phyloP scores from a whole-genome alignment of 2,329 filamentous ascomycete species.

The Hymenoscyphus albidus region DNA sequence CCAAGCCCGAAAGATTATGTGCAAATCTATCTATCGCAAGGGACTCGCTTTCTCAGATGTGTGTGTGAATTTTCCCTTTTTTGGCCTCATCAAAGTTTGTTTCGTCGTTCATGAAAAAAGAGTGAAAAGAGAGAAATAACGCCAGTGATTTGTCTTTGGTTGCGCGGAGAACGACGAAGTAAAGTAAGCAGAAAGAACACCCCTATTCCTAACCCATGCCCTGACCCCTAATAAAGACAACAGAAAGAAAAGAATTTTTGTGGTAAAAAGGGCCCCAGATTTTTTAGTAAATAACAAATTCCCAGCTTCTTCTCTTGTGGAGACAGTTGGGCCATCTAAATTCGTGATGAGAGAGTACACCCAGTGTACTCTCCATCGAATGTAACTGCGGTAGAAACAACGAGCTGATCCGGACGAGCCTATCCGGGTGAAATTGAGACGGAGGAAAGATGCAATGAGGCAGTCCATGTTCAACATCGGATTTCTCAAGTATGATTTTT shows the following conservation, averaged over 20 bases:
- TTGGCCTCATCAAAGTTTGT: constrained; percentile 15
- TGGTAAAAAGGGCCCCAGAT: background rate
- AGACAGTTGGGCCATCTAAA: constrained; percentile 3
- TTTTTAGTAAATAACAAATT: background rate
- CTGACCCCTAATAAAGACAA: background rate
- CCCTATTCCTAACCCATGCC: background rate
- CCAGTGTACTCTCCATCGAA: background rate
- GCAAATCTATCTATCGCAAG: constrained; percentile 16
- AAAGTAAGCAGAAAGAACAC: background rate
- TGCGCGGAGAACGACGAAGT: background rate
- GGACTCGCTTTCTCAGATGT: constrained; percentile 8
- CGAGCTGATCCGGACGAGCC: background rate
- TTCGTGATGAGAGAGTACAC: background rate
- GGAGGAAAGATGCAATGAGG: background rate
- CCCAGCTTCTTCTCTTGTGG: background rate
- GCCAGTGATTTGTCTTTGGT: background rate
- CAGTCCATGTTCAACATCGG: background rate
- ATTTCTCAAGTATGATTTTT: background rate
- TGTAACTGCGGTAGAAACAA: background rate
- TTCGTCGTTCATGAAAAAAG: constrained; percentile 19
- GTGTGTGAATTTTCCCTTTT: constrained; percentile 16
- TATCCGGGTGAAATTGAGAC: background rate
- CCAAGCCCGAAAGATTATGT: constrained; percentile 7
- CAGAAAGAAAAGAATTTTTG: background rate
- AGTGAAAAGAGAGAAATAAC: constrained; percentile 14